These are phyloP conservation scores for Salvia hispanica DNA, from an alignment of 257 asterid genomes.

Conservation along the genomic window DNA sequence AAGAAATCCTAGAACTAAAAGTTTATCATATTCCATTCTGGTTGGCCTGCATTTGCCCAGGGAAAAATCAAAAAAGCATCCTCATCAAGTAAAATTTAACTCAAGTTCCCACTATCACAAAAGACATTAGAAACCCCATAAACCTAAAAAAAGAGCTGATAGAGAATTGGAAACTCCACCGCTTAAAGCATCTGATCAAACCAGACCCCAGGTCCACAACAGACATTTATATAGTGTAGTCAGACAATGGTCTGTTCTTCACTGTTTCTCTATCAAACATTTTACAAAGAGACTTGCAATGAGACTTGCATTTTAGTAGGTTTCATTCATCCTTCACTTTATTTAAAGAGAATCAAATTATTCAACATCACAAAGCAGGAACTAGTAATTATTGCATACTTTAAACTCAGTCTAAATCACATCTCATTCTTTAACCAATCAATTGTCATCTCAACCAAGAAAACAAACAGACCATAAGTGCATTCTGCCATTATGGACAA, in stretches of 20 bases:
- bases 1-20: conserved; percentile 12
- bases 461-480: background rate
- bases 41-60: conserved; percentile 11
- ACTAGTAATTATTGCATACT: background rate
- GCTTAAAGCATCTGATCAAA: background rate
- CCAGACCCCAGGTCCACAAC: background rate
- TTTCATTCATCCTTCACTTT: background rate
- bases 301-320: background rate
- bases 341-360: background rate
- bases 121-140: background rate
- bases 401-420: background rate
- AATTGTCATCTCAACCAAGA: conserved; percentile 1
- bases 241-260: background rate
- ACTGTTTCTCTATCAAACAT: background rate
- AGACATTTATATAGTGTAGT: background rate
- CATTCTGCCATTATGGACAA: background rate
- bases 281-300: background rate
- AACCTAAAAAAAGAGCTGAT: background rate
- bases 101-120: background rate
- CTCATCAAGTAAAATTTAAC: background rate
- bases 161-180: background rate
- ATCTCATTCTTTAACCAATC: background rate
- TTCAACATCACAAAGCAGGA: background rate
- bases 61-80: background rate
- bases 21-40: background rate